phyloP scores from a whole-genome alignment of 805 yeast genomes.

The Wickerhamiella qilinensis region DNA sequence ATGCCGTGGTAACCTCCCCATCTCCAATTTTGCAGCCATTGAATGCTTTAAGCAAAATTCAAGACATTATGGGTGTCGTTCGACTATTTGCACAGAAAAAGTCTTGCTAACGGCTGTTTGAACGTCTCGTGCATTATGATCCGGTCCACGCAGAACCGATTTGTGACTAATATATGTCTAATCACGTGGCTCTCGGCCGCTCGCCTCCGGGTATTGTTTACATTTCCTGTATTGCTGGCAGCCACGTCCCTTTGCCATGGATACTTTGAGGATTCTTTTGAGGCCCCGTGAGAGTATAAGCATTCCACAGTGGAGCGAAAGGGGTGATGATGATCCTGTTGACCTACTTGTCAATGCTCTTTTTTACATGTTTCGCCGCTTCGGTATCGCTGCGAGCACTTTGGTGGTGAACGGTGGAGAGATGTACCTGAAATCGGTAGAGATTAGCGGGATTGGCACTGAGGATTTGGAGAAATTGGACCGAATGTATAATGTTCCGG shows the following conservation, averaged over 20 bases:
- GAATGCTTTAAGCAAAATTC: too few relatives aligned
- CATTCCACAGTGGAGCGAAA: constrained; percentile 29
- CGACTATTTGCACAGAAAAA: too few relatives aligned
- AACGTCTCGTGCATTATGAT: too few relatives aligned
- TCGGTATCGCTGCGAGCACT: constrained; percentile 8
- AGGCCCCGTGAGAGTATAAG: constrained; percentile 24
- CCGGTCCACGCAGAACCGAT: too few relatives aligned
- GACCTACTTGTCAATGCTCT: constrained; percentile 48
- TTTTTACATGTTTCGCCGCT: constrained; percentile 38
- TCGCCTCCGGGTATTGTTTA: too few relatives aligned
- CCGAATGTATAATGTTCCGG: constrained; percentile 32
- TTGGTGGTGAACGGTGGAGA: constrained; percentile 5
- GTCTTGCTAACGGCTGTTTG: too few relatives aligned
- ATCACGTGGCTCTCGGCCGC: too few relatives aligned
- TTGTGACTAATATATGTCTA: too few relatives aligned
- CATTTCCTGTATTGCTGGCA: neutral
- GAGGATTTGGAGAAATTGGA: constrained; percentile 32
- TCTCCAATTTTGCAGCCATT: too few relatives aligned
- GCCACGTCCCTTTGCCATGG: constrained; percentile 10
- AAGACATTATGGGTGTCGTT: too few relatives aligned
- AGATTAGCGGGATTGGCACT: constrained; percentile 12
- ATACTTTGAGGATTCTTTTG: constrained; percentile 22
- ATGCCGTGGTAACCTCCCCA: neutral
- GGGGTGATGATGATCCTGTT: constrained; percentile 37
- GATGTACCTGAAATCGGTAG: constrained; percentile 5